phyloP scores from a whole-genome alignment of 163 green algal genomes.

The Picocystis sp. region DNA sequence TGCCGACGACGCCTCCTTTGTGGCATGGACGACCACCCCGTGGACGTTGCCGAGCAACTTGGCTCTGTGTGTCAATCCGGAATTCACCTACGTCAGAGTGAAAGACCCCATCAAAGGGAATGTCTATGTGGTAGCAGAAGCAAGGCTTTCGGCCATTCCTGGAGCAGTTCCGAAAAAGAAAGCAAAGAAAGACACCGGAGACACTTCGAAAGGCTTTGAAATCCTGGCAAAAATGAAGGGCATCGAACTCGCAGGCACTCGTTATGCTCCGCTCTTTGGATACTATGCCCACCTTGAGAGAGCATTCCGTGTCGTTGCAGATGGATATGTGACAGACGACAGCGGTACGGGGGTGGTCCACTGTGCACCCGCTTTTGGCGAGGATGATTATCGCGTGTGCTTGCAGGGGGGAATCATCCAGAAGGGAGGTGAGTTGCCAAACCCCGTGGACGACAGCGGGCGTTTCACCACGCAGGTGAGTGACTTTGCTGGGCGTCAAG shows the following conservation, averaged over 20 bases:
- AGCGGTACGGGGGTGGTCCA: constrained; percentile 91
- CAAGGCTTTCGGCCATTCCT: constrained; percentile 47
- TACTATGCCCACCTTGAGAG: constrained; percentile 59
- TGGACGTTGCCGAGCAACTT: constrained; percentile 97
- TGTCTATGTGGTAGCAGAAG: constrained; percentile 82
- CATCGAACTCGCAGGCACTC: constrained; percentile 15
- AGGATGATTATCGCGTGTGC: constrained; percentile 90
- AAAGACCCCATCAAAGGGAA: constrained; percentile 49
- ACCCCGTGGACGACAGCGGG: constrained; percentile 76
- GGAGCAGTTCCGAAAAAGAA: constrained; percentile 51
- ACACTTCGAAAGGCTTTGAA: constrained; percentile 11
- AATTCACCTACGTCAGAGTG: constrained; percentile 76
- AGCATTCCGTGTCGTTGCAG: constrained; percentile 45
- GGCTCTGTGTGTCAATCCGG: constrained; percentile 87
- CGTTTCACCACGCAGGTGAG: constrained; percentile 69
- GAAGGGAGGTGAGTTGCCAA: constrained; percentile 58
- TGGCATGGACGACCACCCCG: constrained; percentile 97
- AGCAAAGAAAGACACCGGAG: constrained; percentile 28
- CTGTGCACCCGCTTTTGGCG: constrained; percentile 83
- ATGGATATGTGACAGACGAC: constrained; percentile 90
- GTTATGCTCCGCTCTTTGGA: constrained; percentile 86
- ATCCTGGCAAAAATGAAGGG: constrained; percentile 13
- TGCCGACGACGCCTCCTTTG: constrained; percentile 45
- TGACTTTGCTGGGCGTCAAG: constrained; percentile 65
- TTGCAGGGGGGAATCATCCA: constrained; percentile 42